A percentile compares a stretch with the other conserved stretches of the same genome.
Conservation (phyloP, 345 rosid genomes). For the Arabidopsis thaliana region DNA sequence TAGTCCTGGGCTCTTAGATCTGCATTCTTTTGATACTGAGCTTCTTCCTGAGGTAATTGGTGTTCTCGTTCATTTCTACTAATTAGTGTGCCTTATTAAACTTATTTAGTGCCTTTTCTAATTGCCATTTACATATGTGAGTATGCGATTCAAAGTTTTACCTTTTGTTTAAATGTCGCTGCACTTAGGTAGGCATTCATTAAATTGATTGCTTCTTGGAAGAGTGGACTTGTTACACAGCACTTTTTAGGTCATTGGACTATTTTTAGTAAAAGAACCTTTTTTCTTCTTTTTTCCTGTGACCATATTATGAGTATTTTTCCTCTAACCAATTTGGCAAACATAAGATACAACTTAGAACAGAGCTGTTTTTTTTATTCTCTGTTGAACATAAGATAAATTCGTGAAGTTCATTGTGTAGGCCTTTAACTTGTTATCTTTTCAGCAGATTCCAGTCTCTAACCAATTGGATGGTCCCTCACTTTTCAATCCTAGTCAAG, state of each 20-base stretch:
- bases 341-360: not conserved
- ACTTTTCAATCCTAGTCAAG: constrained; percentile 66
- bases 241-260: constrained; percentile 17
- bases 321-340: not conserved
- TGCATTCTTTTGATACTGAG: constrained; percentile 95
- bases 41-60: constrained; percentile 78
- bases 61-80: too few relatives aligned
- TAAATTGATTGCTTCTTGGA: constrained; percentile 22
- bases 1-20: constrained; percentile 97
- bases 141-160: constrained; percentile 5
- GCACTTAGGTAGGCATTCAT: constrained; percentile 11
- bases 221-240: constrained; percentile 32
- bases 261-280: constrained; percentile 34
- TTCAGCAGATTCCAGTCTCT: constrained; percentile 66
- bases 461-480: constrained; percentile 66
- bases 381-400: constrained; percentile 6
- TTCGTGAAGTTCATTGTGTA: not conserved
- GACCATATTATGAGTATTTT: constrained; percentile 1
- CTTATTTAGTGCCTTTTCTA: constrained; percentile 1
- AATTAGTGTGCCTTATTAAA: not conserved
- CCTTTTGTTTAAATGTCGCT: constrained; percentile 24
- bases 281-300: not conserved
- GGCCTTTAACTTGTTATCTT: constrained; percentile 33
- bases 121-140: not conserved
- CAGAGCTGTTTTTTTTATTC: constrained; percentile 12